Conservation (phyloP, 208 protist genomes). For the Wallacemonas sp. region DNA sequence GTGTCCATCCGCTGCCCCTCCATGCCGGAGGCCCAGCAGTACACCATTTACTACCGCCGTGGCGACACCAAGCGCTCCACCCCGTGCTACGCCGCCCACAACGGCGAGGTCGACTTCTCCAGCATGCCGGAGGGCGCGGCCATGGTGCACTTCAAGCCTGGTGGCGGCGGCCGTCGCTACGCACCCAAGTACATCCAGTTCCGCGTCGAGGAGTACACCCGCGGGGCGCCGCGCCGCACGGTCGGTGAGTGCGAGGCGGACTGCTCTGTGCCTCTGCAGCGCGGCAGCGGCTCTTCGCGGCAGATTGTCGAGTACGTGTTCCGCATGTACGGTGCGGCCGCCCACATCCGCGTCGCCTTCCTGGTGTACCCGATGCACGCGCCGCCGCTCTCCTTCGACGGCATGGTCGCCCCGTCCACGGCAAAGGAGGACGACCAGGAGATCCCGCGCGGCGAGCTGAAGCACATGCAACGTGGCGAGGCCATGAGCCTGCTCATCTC, state of each 20-base stretch:
- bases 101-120: constrained; percentile 73
- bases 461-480: constrained; percentile 66
- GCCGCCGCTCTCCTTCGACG: constrained; percentile 63
- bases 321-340: constrained; percentile 60
- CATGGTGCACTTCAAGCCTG: constrained; percentile 78
- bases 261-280: constrained; percentile 52
- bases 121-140: constrained; percentile 82
- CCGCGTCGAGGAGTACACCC: constrained; percentile 81
- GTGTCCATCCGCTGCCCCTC: constrained; percentile 59
- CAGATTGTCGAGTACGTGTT: constrained; percentile 38
- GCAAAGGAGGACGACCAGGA: constrained; percentile 19
- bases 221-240: constrained; percentile 56
- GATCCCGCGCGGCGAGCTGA: constrained; percentile 33
- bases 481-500: constrained; percentile 83
- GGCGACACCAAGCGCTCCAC: constrained; percentile 73
- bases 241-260: constrained; percentile 78
- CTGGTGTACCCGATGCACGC: constrained; percentile 68
- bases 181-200: constrained; percentile 83
- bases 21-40: constrained; percentile 73
- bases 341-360: constrained; percentile 69
- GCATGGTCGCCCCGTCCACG: constrained; percentile 34
- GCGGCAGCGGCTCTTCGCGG: constrained; percentile 17
- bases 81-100: constrained; percentile 65
- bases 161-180: constrained; percentile 45
- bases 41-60: constrained; percentile 78